phyloP scores from a whole-genome alignment of 176 grass and related monocot genomes.

The Cocos nucifera region DNA sequence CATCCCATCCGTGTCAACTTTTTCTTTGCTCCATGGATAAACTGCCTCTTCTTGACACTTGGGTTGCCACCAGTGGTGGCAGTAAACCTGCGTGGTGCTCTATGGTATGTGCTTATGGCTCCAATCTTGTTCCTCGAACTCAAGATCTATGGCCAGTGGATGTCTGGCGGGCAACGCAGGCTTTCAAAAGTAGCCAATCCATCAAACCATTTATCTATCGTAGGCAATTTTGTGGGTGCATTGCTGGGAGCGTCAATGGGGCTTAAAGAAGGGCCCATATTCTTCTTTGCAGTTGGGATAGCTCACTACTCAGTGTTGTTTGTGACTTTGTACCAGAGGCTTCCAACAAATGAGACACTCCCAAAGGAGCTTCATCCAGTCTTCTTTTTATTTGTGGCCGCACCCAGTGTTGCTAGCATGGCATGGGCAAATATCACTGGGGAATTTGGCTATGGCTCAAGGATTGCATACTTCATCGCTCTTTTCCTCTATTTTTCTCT shows the following conservation, averaged over 20 bases:
- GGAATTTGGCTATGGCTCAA: conserved; percentile 56
- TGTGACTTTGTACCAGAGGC: conserved; percentile 87
- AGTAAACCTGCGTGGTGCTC: not conserved
- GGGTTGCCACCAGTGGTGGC: not conserved
- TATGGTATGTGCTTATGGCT: conserved; percentile 46
- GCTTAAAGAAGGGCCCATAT: conserved; percentile 54
- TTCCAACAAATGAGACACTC: conserved; percentile 92
- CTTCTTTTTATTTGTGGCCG: conserved; percentile 85
- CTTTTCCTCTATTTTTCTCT: conserved; percentile 86
- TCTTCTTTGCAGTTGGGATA: conserved; percentile 86
- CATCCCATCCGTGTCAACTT: conserved; percentile 5
- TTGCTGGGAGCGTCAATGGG: conserved; percentile 78
- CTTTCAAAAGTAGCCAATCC: conserved; percentile 79
- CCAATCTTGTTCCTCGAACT: conserved; percentile 74
- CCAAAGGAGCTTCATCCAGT: conserved; percentile 86
- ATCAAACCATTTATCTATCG: conserved; percentile 71
- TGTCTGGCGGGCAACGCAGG: conserved; percentile 73
- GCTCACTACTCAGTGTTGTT: conserved; percentile 86
- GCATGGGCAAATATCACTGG: conserved; percentile 78
- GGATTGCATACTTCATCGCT: conserved; percentile 64
- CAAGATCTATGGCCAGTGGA: conserved; percentile 97
- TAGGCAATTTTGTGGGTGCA: conserved; percentile 92
- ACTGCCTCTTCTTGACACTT: conserved; percentile 1
- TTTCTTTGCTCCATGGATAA: conserved; percentile 11
- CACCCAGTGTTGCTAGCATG: conserved; percentile 72